A percentile compares a stretch with the other conserved stretches of the same genome.
phyloP scores from a whole-genome alignment of 2,329 filamentous ascomycete species.

The Ophiosphaerella korrae region DNA sequence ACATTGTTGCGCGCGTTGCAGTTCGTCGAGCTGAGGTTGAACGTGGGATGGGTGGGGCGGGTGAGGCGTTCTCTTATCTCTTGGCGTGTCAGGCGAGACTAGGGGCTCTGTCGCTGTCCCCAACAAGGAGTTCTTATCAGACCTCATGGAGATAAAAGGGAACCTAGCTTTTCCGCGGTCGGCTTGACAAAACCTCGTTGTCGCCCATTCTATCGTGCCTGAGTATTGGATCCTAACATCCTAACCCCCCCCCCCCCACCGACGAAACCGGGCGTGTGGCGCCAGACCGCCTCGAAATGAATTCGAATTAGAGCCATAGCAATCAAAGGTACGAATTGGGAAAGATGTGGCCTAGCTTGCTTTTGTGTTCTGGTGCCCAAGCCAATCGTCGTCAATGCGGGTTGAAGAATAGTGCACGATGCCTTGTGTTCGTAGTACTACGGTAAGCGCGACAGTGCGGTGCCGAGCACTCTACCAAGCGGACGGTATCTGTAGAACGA shows the following conservation, averaged over 20 bases:
- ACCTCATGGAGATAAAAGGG: conserved; percentile 30
- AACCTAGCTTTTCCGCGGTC: conserved; percentile 41
- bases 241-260: too few relatives aligned
- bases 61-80: conserved; percentile 45
- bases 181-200: conserved; percentile 28
- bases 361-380: conserved; percentile 3
- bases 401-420: background rate
- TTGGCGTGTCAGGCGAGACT: conserved; percentile 32
- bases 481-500: background rate
- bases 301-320: background rate
- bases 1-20: conserved; percentile 21
- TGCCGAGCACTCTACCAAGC: background rate
- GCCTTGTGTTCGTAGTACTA: conserved; percentile 1
- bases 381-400: conserved; percentile 1
- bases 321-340: background rate
- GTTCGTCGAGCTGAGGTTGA: conserved; percentile 21
- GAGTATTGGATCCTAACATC: conserved; percentile 4
- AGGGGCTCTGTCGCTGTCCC: conserved; percentile 18
- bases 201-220: conserved; percentile 15
- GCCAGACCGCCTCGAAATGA: conserved; percentile 2
- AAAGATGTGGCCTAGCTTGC: background rate
- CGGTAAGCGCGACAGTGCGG: conserved; percentile 4
- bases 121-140: conserved; percentile 38
- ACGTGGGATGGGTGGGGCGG: conserved; percentile 41
- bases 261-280: conserved; percentile 9